Percentiles rank a stretch among this genome's conserved stretches.
Conservation (phyloP, 2,329 filamentous ascomycete species). For the Phialophora macrospora region DNA sequence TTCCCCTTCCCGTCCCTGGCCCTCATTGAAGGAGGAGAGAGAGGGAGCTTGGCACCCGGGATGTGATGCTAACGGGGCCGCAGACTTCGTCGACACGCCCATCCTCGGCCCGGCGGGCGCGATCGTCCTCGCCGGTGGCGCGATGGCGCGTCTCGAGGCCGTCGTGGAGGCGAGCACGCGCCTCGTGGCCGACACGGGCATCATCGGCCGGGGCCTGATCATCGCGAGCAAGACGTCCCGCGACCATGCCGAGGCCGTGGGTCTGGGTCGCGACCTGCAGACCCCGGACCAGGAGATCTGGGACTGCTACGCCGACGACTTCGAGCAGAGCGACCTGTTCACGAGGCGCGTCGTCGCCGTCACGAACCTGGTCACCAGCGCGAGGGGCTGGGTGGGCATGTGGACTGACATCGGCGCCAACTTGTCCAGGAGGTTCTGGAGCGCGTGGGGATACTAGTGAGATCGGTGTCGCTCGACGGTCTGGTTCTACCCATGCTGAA, state of each 20-base stretch:
- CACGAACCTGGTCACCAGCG: conserved; percentile 52
- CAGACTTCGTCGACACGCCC: conserved; percentile 66
- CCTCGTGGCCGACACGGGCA: conserved; percentile 62
- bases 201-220: conserved; percentile 62
- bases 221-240: conserved; percentile 63
- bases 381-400: conserved; percentile 61
- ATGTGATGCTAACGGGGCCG: neutral
- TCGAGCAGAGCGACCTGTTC: conserved; percentile 62
- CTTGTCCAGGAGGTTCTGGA: conserved; percentile 19
- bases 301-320: conserved; percentile 67
- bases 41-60: too few species aligned
- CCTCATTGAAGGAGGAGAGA: neutral
- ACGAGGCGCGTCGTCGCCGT: conserved; percentile 59
- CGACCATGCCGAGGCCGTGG: conserved; percentile 37
- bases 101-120: conserved; percentile 57
- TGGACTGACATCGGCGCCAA: conserved; percentile 33
- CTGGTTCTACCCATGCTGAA: neutral
- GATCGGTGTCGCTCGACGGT: neutral
- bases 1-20: neutral
- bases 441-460: conserved; percentile 23
- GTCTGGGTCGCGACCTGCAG: conserved; percentile 23
- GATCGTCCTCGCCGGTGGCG: conserved; percentile 62
- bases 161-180: conserved; percentile 68
- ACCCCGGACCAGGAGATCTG: conserved; percentile 51
- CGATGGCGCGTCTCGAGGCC: conserved; percentile 59